These are phyloP conservation scores for Logfia minima DNA, from an alignment of 129 eudicot species.

Conservation along the genomic window DNA sequence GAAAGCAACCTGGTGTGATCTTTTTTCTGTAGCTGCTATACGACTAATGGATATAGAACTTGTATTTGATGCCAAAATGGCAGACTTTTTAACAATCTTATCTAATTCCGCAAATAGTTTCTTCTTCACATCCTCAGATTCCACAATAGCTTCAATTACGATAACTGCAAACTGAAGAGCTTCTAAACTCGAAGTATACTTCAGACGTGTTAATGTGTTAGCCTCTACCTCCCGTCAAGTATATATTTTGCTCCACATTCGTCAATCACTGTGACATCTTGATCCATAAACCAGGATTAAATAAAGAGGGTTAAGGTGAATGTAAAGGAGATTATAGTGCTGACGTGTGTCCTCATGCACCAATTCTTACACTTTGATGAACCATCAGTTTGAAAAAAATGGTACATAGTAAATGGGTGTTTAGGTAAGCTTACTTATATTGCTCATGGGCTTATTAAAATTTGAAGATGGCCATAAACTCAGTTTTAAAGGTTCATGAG, in stretches of 20 bases:
- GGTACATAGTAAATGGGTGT: background rate
- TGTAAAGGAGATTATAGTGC: too few relatives aligned
- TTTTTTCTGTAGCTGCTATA: conserved; percentile 64
- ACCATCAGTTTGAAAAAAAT: too few relatives aligned
- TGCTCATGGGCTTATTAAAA: background rate
- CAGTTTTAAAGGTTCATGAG: background rate
- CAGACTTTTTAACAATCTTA: conserved; percentile 53
- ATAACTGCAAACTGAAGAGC: conserved; percentile 71
- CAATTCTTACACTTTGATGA: too few relatives aligned
- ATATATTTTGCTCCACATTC: conserved; percentile 3
- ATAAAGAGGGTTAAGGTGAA: too few relatives aligned
- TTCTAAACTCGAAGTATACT: conserved; percentile 57
- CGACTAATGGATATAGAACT: conserved; percentile 91
- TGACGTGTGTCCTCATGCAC: too few relatives aligned
- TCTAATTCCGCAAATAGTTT: conserved; percentile 61
- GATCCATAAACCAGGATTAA: background rate
- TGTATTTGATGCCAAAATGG: conserved; percentile 92
- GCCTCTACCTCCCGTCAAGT: conserved; percentile 46
- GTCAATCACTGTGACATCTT: background rate
- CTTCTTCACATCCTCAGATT: conserved; percentile 85
- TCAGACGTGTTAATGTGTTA: conserved; percentile 52
- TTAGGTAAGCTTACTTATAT: background rate
- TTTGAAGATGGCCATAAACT: background rate
- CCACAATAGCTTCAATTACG: conserved; percentile 89
- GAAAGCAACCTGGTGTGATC: conserved; percentile 62